phyloP scores from a whole-genome alignment of 176 grass and related monocot species.

The Metroxylon sagu region DNA sequence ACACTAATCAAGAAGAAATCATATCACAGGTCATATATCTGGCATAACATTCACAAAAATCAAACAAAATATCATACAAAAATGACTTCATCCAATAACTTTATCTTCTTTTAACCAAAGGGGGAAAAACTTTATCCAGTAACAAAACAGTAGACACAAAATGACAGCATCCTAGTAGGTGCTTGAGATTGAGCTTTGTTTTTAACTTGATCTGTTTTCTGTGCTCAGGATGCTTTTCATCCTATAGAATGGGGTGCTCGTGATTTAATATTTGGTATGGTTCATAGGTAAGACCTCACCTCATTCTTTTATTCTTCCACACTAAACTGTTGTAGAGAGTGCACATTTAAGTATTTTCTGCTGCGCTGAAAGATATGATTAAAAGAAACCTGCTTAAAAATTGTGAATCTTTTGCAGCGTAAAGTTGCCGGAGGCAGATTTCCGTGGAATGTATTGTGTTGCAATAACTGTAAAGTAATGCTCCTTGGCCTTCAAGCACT shows the following conservation, averaged over 20 bases:
- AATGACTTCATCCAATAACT: no score
- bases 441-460: slow-evolving; percentile 54
- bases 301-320: slow-evolving; percentile 20
- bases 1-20: no score
- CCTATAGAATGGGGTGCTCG: slow-evolving; percentile 23
- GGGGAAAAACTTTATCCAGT: no score
- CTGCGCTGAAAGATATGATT: no score
- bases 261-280: slow-evolving; percentile 40
- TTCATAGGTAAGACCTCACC: slow-evolving; percentile 49
- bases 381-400: no score
- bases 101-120: no score
- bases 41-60: no score
- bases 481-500: slow-evolving; percentile 8
- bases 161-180: no score
- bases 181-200: neutral
- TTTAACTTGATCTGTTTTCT: slow-evolving; percentile 31
- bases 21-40: no score
- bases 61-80: no score
- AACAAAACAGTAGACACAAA: no score
- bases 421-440: slow-evolving; percentile 26
- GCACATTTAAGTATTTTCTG: no score
- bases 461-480: slow-evolving; percentile 45
- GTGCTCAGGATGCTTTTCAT: slow-evolving; percentile 49
- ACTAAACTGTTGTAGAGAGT: neutral
- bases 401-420: slow-evolving; percentile 35